phyloP scores from a whole-genome alignment of 208 protist species.

The Naegleria fowleri region DNA sequence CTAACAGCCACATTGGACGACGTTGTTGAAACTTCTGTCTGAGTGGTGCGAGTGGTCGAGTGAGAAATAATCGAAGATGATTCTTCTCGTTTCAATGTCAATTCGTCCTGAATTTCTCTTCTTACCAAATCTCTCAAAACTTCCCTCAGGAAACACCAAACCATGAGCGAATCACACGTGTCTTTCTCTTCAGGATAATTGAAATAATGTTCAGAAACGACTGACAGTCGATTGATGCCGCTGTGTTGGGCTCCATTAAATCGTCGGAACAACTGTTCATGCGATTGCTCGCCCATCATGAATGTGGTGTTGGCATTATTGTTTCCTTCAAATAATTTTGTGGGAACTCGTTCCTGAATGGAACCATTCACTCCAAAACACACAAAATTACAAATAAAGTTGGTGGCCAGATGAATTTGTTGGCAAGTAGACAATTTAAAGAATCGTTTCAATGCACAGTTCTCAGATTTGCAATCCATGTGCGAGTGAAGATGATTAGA shows the following conservation, averaged over 20 bases:
- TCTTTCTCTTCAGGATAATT: not conserved
- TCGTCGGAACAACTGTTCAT: too few species aligned
- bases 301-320: too few species aligned
- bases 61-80: too few species aligned
- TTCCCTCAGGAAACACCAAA: not conserved
- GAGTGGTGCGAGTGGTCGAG: not conserved
- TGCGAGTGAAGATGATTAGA: too few species aligned
- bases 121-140: not conserved
- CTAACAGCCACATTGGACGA: too few species aligned
- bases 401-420: not conserved
- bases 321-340: not conserved
- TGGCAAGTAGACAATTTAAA: not conserved
- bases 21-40: not conserved
- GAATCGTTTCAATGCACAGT: not conserved
- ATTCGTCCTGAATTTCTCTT: not conserved
- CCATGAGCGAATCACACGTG: not conserved
- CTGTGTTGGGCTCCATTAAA: too few species aligned
- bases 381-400: not conserved
- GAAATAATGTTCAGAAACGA: not conserved
- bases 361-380: not conserved
- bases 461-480: too few species aligned
- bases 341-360: not conserved
- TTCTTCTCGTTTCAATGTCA: not conserved
- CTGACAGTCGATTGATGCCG: not conserved
- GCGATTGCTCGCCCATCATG: too few species aligned